Evolutionary conservation across 1,284 basidiomycete species (phyloP).

Genomic region (Porogramme epimiltina): DNA sequence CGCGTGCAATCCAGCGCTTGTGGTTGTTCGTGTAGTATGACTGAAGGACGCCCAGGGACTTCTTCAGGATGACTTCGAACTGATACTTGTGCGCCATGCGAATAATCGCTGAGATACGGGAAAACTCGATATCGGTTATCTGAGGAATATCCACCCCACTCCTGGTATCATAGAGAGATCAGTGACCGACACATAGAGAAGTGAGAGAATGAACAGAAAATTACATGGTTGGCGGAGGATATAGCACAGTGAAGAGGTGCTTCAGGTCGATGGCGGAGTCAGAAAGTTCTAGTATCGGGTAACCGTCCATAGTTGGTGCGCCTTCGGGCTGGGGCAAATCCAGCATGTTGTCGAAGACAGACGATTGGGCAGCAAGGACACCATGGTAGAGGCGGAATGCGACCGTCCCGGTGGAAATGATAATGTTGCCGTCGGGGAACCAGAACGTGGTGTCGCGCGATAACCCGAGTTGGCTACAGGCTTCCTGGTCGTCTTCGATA

Average conservation of each 20-base stretch:
- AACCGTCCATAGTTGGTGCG: too few species aligned
- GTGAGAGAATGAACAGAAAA: too few species aligned
- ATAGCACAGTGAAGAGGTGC: not conserved
- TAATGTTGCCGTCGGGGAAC: not conserved
- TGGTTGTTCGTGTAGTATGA: not conserved
- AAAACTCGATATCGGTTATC: not conserved
- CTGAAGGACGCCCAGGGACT: not conserved
- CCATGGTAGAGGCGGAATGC: not conserved
- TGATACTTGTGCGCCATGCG: conserved; percentile 14
- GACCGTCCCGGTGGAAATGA: not conserved
- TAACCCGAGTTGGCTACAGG: too few species aligned
- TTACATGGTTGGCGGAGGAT: too few species aligned
- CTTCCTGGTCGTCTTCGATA: too few species aligned
- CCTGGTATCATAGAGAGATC: too few species aligned
- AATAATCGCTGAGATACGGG: not conserved
- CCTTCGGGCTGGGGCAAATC: not conserved
- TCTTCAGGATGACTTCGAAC: not conserved
- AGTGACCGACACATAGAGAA: too few species aligned
- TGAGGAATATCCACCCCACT: too few species aligned
- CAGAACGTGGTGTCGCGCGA: not conserved
- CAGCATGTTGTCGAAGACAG: not conserved
- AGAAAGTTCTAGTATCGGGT: not conserved
- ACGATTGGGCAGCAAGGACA: not conserved
- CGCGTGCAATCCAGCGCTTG: not conserved
- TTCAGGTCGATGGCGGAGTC: not conserved